phyloP scores from a whole-genome alignment of 805 yeast genomes.

The Sugiyamaella marilandica region DNA sequence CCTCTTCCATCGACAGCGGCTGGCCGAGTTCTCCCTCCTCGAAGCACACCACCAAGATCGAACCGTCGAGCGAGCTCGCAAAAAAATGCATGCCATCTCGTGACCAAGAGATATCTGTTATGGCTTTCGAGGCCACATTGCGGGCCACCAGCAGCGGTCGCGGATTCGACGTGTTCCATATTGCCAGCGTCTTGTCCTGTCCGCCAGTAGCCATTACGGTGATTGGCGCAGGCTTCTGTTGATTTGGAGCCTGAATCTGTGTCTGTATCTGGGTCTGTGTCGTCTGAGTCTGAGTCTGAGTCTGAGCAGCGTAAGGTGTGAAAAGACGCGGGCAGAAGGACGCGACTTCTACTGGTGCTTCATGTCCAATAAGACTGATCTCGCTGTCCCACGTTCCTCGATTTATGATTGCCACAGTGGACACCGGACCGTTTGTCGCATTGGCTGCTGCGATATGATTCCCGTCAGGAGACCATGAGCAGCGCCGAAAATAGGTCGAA shows the following conservation, averaged over 20 bases:
- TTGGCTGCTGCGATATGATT: constrained; percentile 65
- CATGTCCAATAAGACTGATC: constrained; percentile 61
- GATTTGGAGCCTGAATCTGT: constrained; percentile 17
- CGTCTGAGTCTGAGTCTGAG: constrained; percentile 6
- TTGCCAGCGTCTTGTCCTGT: constrained; percentile 80
- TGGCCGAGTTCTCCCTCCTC: constrained; percentile 43
- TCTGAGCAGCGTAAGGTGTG: constrained; percentile 11
- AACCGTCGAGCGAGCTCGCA: constrained; percentile 79
- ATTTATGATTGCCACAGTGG: constrained; percentile 54
- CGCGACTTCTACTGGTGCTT: constrained; percentile 63
- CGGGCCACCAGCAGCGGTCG: constrained; percentile 77
- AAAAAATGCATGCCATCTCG: constrained; percentile 73
- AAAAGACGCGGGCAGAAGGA: constrained; percentile 46
- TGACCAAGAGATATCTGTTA: constrained; percentile 88
- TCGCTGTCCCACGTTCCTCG: constrained; percentile 66
- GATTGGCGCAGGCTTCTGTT: constrained; percentile 37
- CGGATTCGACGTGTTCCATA: constrained; percentile 78
- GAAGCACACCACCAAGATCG: constrained; percentile 63
- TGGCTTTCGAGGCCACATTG: constrained; percentile 69
- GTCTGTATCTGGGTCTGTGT: not conserved
- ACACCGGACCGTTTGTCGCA: constrained; percentile 62
- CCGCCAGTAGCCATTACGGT: constrained; percentile 94
- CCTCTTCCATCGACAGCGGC: constrained; percentile 58
- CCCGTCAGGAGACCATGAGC: constrained; percentile 77
- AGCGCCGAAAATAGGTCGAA: constrained; percentile 76